These are phyloP conservation scores for Naganishia vaughanmartiniae DNA, from an alignment of 768 basidiomycete species.

Conservation along the genomic window DNA sequence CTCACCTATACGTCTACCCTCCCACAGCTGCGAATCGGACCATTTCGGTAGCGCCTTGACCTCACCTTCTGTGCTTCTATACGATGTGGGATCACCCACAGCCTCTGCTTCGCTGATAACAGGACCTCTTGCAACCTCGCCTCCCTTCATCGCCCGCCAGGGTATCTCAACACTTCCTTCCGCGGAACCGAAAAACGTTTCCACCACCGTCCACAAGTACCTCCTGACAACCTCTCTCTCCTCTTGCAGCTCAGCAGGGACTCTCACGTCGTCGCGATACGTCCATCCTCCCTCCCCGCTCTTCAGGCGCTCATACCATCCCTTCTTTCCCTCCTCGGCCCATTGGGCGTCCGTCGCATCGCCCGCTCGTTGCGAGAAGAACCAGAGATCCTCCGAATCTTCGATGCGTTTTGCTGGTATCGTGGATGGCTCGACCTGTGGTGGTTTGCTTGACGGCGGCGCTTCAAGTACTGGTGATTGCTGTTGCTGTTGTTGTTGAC, in stretches of 20 bases:
- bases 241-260: neutral
- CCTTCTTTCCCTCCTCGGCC: conserved; percentile 9
- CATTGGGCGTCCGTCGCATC: conserved; percentile 13
- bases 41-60: neutral
- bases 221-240: conserved; percentile 18
- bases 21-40: neutral
- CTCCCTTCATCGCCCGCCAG: neutral
- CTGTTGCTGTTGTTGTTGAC: neutral
- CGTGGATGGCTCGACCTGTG: neutral
- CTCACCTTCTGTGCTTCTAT: neutral
- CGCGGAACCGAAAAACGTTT: conserved; percentile 28
- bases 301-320: conserved; percentile 30
- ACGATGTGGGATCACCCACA: neutral
- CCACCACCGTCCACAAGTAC: conserved; percentile 39
- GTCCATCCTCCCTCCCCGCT: conserved; percentile 25
- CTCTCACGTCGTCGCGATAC: conserved; percentile 18
- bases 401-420: conserved; percentile 35
- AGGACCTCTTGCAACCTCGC: neutral
- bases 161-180: neutral
- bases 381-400: conserved; percentile 36
- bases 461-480: neutral
- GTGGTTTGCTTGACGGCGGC: neutral
- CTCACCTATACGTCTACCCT: neutral
- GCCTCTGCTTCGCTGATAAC: neutral
- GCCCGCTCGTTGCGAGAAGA: conserved; percentile 34